Evolutionary conservation across 78 protist species (phyloP), one percentile per base, ranked within the genome.

Genomic region (Neovahlkampfia damariscottae): DNA sequence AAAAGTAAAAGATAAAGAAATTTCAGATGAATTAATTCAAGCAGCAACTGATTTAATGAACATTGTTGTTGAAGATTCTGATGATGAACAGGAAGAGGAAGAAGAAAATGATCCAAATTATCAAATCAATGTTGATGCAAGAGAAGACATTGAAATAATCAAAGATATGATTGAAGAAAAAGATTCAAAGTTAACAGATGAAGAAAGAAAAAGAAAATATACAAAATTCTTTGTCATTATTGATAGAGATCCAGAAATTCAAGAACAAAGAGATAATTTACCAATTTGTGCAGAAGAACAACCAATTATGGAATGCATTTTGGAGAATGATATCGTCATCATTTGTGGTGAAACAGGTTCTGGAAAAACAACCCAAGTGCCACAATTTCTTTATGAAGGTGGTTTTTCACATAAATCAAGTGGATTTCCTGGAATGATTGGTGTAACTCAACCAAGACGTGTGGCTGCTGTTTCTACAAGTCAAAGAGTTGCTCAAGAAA

Each of bases 371-470:
- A 94, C 96, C 38, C 93, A 91, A 84, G 10, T 93, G 8, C 98
- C 98, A 29, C 99, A 96, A 80, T 90, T 92, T 74, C 70, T 95
- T 30, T 87, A 81, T 76, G 97, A 96, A 59, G 88, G 85, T 0
- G 99, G 99, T 28, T 96, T 78, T 72, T 78, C 87, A 9, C n/a
- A 38, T n/a, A 5, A 41, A 62, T 38, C 1, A 27, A 28, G 0
- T 10, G n/a, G 5, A 7, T 37, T 29, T 19, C 82, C 83, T 1
- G 97, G 96, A 0, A n/a, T 81, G 70, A 88, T 98, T 37, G 99
- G 92, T n/a, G 83, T 93, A 27, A 98, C 99, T 3, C 93, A 98
- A 82, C 99, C 99, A 0, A 82, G 99, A 5, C 84, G 99, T 0
- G 98, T 98, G 2, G 99, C 99, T 2, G 99, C 99, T 6, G 66